Conservation (phyloP, 1,284 basidiomycete species). For the Heterobasidion irregulare region DNA sequence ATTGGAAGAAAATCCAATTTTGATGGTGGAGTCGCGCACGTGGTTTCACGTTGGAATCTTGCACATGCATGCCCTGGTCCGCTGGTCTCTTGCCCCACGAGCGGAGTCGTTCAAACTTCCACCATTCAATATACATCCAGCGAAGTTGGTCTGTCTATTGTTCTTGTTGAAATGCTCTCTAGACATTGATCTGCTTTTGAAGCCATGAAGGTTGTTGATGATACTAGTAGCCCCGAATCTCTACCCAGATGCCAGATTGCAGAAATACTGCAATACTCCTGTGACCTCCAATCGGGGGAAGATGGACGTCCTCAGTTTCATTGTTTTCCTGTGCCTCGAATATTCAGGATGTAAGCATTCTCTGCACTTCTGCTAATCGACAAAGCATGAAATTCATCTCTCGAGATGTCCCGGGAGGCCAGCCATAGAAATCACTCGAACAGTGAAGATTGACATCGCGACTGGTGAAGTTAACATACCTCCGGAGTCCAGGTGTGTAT, state of each 20-base stretch:
- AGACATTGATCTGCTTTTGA: no score
- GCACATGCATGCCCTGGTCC: no score
- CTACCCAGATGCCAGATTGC: slow-evolving; percentile 43
- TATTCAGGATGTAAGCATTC: slow-evolving; percentile 57
- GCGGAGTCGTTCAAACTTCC: no score
- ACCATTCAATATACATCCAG: no score
- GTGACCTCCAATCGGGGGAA: slow-evolving; percentile 30
- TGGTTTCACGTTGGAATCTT: background rate
- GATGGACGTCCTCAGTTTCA: slow-evolving; percentile 30
- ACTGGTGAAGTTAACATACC: slow-evolving; percentile 63
- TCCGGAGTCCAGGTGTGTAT: slow-evolving; percentile 30
- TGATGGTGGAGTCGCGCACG: background rate
- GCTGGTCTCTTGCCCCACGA: no score
- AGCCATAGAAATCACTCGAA: slow-evolving; percentile 64
- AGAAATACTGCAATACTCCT: slow-evolving; percentile 67
- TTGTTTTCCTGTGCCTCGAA: slow-evolving; percentile 64
- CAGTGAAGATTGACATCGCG: slow-evolving; percentile 41
- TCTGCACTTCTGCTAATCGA: background rate
- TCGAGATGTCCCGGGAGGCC: slow-evolving; percentile 53
- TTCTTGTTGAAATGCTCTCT: no score
- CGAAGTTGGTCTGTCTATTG: no score
- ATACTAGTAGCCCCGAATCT: background rate
- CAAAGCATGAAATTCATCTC: slow-evolving; percentile 3
- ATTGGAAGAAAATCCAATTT: background rate
- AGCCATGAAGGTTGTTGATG: no score